phyloP scores from a whole-genome alignment of 768 basidiomycete species.

The Heimioporus sp. region DNA sequence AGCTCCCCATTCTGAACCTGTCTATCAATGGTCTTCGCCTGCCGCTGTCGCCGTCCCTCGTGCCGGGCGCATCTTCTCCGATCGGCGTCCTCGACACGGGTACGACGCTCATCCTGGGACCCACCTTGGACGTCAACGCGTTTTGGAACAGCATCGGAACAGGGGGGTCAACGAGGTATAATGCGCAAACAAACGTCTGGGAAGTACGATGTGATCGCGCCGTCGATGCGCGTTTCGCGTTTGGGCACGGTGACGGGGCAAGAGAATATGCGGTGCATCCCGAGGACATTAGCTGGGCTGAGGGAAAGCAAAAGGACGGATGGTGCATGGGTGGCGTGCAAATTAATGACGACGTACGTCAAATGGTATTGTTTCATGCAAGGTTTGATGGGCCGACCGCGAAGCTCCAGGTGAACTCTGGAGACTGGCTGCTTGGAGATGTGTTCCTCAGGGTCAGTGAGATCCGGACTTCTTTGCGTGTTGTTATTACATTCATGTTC shows the following conservation, averaged over 20 bases:
- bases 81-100: constrained; percentile 66
- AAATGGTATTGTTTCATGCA: not conserved
- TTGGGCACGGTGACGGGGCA: constrained; percentile 36
- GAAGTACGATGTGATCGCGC: constrained; percentile 49
- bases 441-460: constrained; percentile 49
- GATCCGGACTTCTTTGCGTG: too few species aligned
- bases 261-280: constrained; percentile 48
- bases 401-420: constrained; percentile 42
- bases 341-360: constrained; percentile 45
- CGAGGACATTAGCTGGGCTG: constrained; percentile 50
- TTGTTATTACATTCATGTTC: constrained; percentile 5
- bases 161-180: constrained; percentile 37
- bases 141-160: constrained; percentile 50
- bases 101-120: constrained; percentile 55
- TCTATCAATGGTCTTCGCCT: constrained; percentile 44
- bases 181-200: constrained; percentile 40
- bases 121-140: constrained; percentile 47
- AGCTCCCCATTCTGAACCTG: constrained; percentile 45
- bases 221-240: constrained; percentile 43
- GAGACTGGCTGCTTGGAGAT: constrained; percentile 64
- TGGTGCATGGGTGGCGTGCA: constrained; percentile 63
- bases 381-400: not conserved
- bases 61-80: constrained; percentile 38
- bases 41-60: constrained; percentile 43
- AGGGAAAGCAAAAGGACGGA: constrained; percentile 35